phyloP scores from a whole-genome alignment of 2,329 filamentous ascomycete species.

The Arthrobotrys pseudoclavata region DNA sequence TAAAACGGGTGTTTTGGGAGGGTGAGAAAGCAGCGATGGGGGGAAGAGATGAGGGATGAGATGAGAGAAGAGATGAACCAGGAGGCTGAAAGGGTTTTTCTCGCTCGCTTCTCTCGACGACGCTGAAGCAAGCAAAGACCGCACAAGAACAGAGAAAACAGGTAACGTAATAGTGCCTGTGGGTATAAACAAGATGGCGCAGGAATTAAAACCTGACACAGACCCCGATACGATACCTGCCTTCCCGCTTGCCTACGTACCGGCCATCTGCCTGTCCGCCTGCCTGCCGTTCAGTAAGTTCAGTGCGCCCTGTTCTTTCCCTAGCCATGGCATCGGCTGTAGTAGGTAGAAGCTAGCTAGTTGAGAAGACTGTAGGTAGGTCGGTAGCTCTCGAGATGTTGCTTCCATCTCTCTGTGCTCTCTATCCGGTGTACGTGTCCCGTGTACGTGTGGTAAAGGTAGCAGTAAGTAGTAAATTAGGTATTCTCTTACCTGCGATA shows the following conservation, averaged over 20 bases:
- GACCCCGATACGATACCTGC: conserved; percentile 11
- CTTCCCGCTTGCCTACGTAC: not conserved
- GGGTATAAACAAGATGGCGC: conserved; percentile 49
- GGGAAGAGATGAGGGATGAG: conserved; percentile 7
- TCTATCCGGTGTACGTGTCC: not conserved
- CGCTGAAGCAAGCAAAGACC: conserved; percentile 8
- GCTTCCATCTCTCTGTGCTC: not conserved
- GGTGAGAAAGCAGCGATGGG: conserved; percentile 23
- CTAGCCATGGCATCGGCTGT: not conserved
- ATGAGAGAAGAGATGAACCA: conserved; percentile 45
- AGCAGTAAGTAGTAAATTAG: not conserved
- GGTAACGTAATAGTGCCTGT: not conserved
- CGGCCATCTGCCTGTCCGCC: not conserved
- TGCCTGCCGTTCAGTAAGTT: not conserved
- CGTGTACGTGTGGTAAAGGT: not conserved
- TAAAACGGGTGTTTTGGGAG: conserved; percentile 24
- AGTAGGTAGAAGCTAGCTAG: not conserved
- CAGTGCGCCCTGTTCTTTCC: conserved; percentile 2
- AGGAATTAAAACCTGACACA: conserved; percentile 37
- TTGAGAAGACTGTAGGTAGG: not conserved
- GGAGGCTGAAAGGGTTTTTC: conserved; percentile 55
- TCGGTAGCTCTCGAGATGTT: not conserved
- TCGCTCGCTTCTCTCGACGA: conserved; percentile 16
- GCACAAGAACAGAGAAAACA: conserved; percentile 10
- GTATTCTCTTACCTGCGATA: conserved; percentile 11